Percentiles rank a stretch among this genome's conserved stretches.
phyloP scores from a whole-genome alignment of 345 rosid genomes.

The Eutrema yunnanense region DNA sequence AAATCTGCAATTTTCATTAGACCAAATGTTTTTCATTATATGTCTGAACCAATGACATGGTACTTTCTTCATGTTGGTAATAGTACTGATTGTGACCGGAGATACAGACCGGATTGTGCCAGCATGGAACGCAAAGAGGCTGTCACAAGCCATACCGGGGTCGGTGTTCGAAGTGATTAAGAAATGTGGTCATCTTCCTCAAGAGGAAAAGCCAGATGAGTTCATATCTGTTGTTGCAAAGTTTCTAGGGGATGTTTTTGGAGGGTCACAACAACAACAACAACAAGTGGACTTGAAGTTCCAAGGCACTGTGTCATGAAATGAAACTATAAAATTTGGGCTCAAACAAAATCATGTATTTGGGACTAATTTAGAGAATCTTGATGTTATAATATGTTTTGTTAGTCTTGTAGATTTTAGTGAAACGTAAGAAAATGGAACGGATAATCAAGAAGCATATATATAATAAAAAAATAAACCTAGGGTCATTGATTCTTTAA shows the following conservation, averaged over 20 bases:
- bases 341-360: not conserved
- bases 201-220: slow-evolving; percentile 80
- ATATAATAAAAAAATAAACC: no score
- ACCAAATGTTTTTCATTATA: not conserved
- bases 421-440: no score
- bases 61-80: not conserved
- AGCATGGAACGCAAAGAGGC: slow-evolving; percentile 78
- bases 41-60: not conserved
- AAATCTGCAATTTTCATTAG: not conserved
- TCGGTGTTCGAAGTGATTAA: slow-evolving; percentile 57
- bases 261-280: slow-evolving; percentile 28
- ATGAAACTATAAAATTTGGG: not conserved
- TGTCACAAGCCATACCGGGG: slow-evolving; percentile 65
- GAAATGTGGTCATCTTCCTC: slow-evolving; percentile 89
- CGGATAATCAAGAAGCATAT: no score
- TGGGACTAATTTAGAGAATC: not conserved
- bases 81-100: slow-evolving; percentile 76
- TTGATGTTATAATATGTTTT: not conserved
- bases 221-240: slow-evolving; percentile 56
- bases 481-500: not conserved
- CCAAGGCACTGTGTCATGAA: slow-evolving; percentile 24
- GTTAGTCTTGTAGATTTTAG: not conserved
- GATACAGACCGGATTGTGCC: slow-evolving; percentile 84
- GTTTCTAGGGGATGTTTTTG: slow-evolving; percentile 55
- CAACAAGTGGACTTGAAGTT: slow-evolving; percentile 2